Conservation (phyloP, 1,139 yeast species). For the Hansenula lynferdii region DNA sequence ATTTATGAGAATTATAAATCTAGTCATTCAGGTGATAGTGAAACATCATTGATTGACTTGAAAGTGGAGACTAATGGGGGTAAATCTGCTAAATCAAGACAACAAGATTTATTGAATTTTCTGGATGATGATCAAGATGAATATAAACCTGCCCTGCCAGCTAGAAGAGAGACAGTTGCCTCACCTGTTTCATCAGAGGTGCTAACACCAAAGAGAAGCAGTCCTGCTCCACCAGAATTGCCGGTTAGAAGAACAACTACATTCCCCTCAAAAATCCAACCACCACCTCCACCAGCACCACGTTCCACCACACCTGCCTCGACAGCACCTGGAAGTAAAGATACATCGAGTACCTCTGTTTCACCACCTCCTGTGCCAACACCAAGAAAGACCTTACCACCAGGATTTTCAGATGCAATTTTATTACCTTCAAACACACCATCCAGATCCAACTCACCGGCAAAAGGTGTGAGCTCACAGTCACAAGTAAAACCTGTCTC, state of each 20-base stretch:
- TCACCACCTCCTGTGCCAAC: conserved; percentile 18
- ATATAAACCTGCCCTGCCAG: conserved; percentile 10
- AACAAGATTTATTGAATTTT: conserved; percentile 7
- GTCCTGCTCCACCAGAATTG: conserved; percentile 13
- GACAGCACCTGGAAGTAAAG: conserved; percentile 5
- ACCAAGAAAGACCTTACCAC: conserved; percentile 19
- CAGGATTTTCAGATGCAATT: conserved; percentile 20
- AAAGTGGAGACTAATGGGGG: conserved; percentile 8
- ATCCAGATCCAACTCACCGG: conserved; percentile 17
- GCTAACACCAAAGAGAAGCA: not conserved
- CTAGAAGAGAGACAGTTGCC: conserved; percentile 5
- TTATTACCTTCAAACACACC: conserved; percentile 20
- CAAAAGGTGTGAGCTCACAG: too few species aligned
- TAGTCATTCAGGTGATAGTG: conserved; percentile 8
- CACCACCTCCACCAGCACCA: conserved; percentile 10
- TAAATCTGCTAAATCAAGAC: not conserved
- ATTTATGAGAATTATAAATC: conserved; percentile 47
- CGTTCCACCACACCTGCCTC: conserved; percentile 6
- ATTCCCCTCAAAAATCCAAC: conserved; percentile 3
- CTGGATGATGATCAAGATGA: conserved; percentile 9
- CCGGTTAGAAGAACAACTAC: conserved; percentile 22
- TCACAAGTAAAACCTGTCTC: conserved; percentile 11
- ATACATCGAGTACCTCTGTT: conserved; percentile 3
- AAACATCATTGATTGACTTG: conserved; percentile 8
- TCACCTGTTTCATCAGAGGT: conserved; percentile 9